Base-by-base conservation (phyloP, 371 early-diverging fungal genomes). In the Mortierella sp. region DNA sequence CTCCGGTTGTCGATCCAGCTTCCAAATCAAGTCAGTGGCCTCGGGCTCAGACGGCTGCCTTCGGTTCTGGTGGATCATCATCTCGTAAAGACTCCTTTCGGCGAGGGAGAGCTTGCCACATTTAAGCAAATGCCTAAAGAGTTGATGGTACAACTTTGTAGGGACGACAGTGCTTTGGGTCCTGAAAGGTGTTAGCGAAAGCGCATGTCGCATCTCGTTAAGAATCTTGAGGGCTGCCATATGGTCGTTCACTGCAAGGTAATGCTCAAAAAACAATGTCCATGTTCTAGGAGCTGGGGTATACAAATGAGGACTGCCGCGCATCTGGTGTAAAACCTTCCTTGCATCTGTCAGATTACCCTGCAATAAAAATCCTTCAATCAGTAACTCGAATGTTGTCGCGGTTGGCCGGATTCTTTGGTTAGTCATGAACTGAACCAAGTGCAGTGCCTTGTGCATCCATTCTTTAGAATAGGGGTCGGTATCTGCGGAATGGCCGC, bases 11-110 rank as follows among this genome's bases (percentile, higher is more conserved):
- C 28, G 55, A 22, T 71, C 65, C 53, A 74, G 33, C 43, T 67
- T 62, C 80, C 80, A 80, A 60, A 80, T 80, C 66, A 80, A 38
- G 47, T 80, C 75, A 2, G 65, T 63, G 11, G 74, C 71, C 40
- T 80, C 74, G 7, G 36, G 47, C 52, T 67, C 65, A 1, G 45
- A 67, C 22, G 80, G 80, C 16, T 61, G 67, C 0, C 65, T 60
- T 21, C 65, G 47, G 36, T 47, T 48, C 41, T 74, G 71, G 19
- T 45, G 67, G n/a, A 74, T 36, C 71, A 80, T 57, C 71, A 80
- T 67, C 65, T 74, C 80, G 22, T 80, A 80, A n/a, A 80, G 61
- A 50, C 21, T 74, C 22, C 63, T 70, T 32, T 80, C 80, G 1
- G 80, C 75, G 16, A 67, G 52, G 1, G 70, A 65, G 8, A 70